Conservation (phyloP, 768 basidiomycete species). For the Xerocomellus amylosporus region DNA sequence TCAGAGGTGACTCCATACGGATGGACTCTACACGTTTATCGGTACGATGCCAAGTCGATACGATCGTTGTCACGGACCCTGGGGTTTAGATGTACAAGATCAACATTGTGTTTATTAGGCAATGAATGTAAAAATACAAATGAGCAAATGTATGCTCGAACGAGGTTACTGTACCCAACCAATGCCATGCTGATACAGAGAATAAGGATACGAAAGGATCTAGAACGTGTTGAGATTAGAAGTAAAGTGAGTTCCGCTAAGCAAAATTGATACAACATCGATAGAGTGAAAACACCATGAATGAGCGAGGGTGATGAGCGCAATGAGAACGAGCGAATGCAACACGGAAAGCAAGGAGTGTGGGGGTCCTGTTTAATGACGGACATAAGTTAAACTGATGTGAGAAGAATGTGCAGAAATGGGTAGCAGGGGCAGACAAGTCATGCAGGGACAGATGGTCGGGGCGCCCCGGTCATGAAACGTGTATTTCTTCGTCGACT, state of each 20-base stretch:
- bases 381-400: not conserved
- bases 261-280: conserved; percentile 14
- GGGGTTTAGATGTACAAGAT: not conserved
- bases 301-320: not conserved
- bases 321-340: not conserved
- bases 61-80: conserved; percentile 12
- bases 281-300: conserved; percentile 1
- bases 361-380: conserved; percentile 14
- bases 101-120: conserved; percentile 6
- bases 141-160: not conserved
- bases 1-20: conserved; percentile 5
- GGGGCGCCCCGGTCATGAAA: conserved; percentile 12
- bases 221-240: not conserved
- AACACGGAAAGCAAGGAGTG: conserved; percentile 14
- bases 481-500: conserved; percentile 27
- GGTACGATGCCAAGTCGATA: conserved; percentile 19
- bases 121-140: conserved; percentile 20
- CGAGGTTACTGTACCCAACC: conserved; percentile 1
- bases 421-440: not conserved
- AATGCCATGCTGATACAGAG: conserved; percentile 10
- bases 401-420: not conserved
- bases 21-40: conserved; percentile 2
- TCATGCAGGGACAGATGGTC: not conserved
- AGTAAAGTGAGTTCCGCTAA: conserved; percentile 7
- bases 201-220: conserved; percentile 11